Evolutionary conservation across 495 filamentous ascomycete genomes (phyloP), one percentile per base, ranked within the genome.

Genomic region (Penicillium roqueforti): DNA sequence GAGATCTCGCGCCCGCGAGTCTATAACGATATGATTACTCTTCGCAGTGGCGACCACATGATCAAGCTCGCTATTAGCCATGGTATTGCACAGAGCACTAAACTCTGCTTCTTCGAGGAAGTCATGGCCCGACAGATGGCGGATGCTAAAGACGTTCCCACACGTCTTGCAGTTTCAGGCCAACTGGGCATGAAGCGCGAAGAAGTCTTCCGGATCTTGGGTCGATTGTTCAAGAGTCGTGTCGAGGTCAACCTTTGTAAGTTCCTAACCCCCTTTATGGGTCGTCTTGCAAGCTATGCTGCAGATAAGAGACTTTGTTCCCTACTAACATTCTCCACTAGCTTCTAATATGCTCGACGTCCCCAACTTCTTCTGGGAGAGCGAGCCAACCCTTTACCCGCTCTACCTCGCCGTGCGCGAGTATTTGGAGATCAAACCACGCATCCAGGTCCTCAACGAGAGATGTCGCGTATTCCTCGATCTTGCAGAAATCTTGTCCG

Each of bases 21-120:
- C 51, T 99, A 90, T 71, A 96, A 99, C 68, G 93, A 99, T 67
- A 97, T 99, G 95, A 97, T 99, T 66, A 99, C 93, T 1, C 76
- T 99, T 11, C 80, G 91, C 28, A 91, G 87, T 39, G 88, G 90
- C 14, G 93, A 99, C 73, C 95, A 97, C 75, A 97, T 97, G 93
- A 93, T 97, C 65, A 97, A 97, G 71, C 78, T 99, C 4, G 88
- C 91, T 11, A 99, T 99, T 73, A 90, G 86, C 60, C 95, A 99
- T 66, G 95, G 91, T 41, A 96, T 99, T 56, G 89, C 91, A 4
- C 93, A 99, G 70, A 96, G 91, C 69, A 99, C 93, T 7, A 97
- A 97, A 67, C 79, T 99, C 38, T 91, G 86, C 62, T 91, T 92
- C 74, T 99, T 99, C 63, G 93, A 99, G 68, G 95, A 95, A 71